These are phyloP conservation scores for Capillidium rhysosporum DNA, from an alignment of 371 early-diverging fungal genomes.

Conservation along the genomic window DNA sequence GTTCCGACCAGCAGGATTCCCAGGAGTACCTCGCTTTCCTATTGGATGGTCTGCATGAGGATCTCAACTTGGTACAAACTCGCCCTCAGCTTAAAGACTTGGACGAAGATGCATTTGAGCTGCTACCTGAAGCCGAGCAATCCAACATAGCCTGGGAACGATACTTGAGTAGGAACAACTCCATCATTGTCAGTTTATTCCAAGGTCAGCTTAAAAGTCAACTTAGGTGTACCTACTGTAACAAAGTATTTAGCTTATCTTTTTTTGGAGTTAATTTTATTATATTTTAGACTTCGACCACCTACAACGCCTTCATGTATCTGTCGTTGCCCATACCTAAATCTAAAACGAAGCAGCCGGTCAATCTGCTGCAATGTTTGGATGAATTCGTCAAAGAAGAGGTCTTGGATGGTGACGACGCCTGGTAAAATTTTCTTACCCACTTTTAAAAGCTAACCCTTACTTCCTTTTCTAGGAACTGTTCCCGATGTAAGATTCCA, in stretches of 20 bases:
- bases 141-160: constrained; percentile 54
- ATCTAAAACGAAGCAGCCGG: constrained; percentile 10
- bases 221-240: constrained; percentile 65
- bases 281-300: constrained; percentile 47
- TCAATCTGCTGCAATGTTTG: constrained; percentile 55
- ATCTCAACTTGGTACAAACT: constrained; percentile 21
- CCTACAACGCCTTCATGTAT: constrained; percentile 81
- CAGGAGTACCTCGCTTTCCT: constrained; percentile 53
- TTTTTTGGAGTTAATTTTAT: constrained; percentile 12
- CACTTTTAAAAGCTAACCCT: not conserved
- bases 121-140: constrained; percentile 21
- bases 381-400: constrained; percentile 69
- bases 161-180: constrained; percentile 54
- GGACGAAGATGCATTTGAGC: constrained; percentile 18
- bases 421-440: constrained; percentile 28
- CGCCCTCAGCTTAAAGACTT: constrained; percentile 13
- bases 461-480: constrained; percentile 21
- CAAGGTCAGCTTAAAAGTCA: constrained; percentile 70
- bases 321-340: constrained; percentile 80
- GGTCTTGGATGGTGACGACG: constrained; percentile 67
- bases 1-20: constrained; percentile 54
- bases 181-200: constrained; percentile 80
- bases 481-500: constrained; percentile 59
- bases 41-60: constrained; percentile 59
- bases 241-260: constrained; percentile 21